These are phyloP conservation scores for Meyerozyma smithsonii DNA, from an alignment of 1,139 yeast species.

Conservation along the genomic window DNA sequence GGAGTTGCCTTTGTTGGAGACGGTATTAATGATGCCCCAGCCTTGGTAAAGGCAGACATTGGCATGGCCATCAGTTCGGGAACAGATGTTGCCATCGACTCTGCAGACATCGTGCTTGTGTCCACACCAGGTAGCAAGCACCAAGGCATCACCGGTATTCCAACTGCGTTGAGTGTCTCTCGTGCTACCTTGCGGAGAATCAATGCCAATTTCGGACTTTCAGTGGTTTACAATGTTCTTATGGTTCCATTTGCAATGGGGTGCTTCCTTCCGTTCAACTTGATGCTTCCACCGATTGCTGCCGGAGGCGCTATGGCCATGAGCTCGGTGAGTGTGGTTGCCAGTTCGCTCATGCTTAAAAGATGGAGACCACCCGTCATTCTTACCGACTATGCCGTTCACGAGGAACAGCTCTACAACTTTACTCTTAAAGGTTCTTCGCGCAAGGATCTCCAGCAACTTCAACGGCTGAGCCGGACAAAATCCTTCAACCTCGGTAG, in stretches of 20 bases:
- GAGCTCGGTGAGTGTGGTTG: constrained; percentile 84
- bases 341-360: constrained; percentile 70
- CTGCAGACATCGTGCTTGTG: constrained; percentile 84
- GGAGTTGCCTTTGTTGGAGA: constrained; percentile 89
- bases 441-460: constrained; percentile 24
- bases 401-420: constrained; percentile 4
- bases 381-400: constrained; percentile 10
- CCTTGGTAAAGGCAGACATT: constrained; percentile 79
- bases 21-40: constrained; percentile 96
- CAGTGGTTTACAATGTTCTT: constrained; percentile 73
- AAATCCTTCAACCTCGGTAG: neutral
- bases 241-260: constrained; percentile 99
- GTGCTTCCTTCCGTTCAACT: constrained; percentile 68
- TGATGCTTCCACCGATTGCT: constrained; percentile 79
- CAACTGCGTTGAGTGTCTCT: constrained; percentile 71
- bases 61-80: constrained; percentile 93
- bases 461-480: neutral
- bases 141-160: constrained; percentile 53
- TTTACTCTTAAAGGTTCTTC: constrained; percentile 30
- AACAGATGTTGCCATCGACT: constrained; percentile 93
- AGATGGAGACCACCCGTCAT: constrained; percentile 49
- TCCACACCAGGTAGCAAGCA: constrained; percentile 16
- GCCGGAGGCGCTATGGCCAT: constrained; percentile 94
- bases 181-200: constrained; percentile 67
- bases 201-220: constrained; percentile 80